Conservation (phyloP, 768 basidiomycete species). For the Termitomyces titanicus region DNA sequence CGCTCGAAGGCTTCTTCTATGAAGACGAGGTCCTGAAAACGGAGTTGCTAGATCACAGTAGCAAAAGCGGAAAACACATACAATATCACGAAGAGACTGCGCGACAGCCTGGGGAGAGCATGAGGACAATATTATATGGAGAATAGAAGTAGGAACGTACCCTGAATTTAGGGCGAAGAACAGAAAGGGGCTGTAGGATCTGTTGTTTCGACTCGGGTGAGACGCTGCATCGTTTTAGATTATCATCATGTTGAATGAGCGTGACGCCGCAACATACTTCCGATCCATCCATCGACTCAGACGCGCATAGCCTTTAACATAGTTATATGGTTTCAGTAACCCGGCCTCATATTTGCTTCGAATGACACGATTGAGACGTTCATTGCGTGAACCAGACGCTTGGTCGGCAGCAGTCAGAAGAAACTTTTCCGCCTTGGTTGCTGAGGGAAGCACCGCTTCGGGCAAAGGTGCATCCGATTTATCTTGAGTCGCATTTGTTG, state of each 20-base stretch:
- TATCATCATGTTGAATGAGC: not conserved
- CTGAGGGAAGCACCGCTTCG: constrained; percentile 58
- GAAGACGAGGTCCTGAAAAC: constrained; percentile 79
- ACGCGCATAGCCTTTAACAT: constrained; percentile 92
- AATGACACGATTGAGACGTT: constrained; percentile 87
- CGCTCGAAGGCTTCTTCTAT: constrained; percentile 98
- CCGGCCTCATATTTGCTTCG: constrained; percentile 97
- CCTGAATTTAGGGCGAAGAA: constrained; percentile 81
- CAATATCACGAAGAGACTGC: constrained; percentile 80
- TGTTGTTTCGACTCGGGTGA: constrained; percentile 89
- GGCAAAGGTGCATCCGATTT: constrained; percentile 34
- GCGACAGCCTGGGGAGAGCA: constrained; percentile 57
- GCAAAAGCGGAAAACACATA: constrained; percentile 26
- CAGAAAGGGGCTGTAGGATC: constrained; percentile 85
- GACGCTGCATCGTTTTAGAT: constrained; percentile 45
- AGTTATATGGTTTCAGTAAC: constrained; percentile 91
- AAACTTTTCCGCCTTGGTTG: constrained; percentile 84
- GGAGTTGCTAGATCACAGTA: not conserved
- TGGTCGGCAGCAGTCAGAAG: constrained; percentile 94
- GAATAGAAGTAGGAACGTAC: constrained; percentile 34
- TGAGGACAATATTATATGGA: not conserved
- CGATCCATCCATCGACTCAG: constrained; percentile 93
- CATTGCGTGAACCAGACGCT: constrained; percentile 84
- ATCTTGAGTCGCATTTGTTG: not conserved
- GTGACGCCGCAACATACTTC: constrained; percentile 48